Base-by-base conservation (phyloP, 495 filamentous ascomycete species). In the Aspergillus campestris region DNA sequence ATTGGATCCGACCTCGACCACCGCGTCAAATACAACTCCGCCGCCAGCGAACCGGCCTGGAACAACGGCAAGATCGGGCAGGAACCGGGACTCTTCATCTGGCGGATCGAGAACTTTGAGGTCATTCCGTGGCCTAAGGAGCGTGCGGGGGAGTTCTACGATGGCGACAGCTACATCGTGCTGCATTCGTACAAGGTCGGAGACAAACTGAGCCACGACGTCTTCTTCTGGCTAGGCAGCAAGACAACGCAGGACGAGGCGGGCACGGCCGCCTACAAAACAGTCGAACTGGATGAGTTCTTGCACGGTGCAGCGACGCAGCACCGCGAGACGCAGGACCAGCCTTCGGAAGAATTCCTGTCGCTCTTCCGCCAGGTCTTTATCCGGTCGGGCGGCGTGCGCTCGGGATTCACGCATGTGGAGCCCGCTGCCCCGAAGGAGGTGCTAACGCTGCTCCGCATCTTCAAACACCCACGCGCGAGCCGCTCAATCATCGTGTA, bases 261-360 rank as follows among this genome's bases (percentile, higher is more conserved):
- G 6, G 79, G 79, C 5, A 77, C 75, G 1, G 79, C 79, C 2
- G 78, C 79, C 6, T 83, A 83, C 57, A 83, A 83, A 57, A 79
- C 79, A 1, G 79, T 81, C 15, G 79, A 83, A 55, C 59, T 83
- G 32, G 79, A 83, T 45, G 79, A 83, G 59, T 80, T 76, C 52
- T 49, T 83, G 41, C 69, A 74, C 31, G 78, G 78, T 1, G 64
- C 65, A 0, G 79, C 79, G 7, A 77, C 70, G 7, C 78, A 81
- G 48, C 69, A 83, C 49, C 72, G 79, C 14, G 79, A 83, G 55
- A 56, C 73, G 3, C 77, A 81, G 57, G 59, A 56, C n/a, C 54
- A 62, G 11, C 74, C 72, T 6, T 81, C 77, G 1, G 72, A 74
- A 15, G 71, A 75, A 32, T 83, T 83, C 48, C 48, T 77, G 1